Conservation (phyloP, 441 rosid species). For the Adansonia grandidieri region DNA sequence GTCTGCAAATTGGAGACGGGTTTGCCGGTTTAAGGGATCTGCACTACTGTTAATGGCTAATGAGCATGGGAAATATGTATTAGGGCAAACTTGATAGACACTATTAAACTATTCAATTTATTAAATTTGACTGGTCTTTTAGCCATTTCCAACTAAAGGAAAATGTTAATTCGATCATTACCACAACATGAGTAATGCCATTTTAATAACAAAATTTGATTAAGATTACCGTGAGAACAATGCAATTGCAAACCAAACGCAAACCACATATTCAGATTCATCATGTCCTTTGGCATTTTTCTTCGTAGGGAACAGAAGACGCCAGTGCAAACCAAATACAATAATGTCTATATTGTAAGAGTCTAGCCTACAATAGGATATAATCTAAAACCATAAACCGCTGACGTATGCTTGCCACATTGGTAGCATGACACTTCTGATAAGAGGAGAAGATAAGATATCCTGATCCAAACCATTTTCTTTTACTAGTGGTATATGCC, state of each 20-base stretch:
- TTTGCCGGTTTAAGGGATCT: background rate
- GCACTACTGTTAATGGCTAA: background rate
- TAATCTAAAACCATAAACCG: background rate
- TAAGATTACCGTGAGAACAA: conserved; percentile 8
- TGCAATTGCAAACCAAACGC: conserved; percentile 9
- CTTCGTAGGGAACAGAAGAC: background rate
- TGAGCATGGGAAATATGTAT: background rate
- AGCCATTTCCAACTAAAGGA: conserved; percentile 5
- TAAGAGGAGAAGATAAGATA: conserved; percentile 3
- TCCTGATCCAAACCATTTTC: conserved; percentile 5
- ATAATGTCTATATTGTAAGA: conserved; percentile 5
- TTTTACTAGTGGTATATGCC: background rate
- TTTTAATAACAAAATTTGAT: conserved; percentile 2
- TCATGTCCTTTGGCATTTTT: background rate
- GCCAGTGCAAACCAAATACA: background rate
- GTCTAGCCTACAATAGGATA: conserved; percentile 3
- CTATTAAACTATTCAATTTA: conserved; percentile 15
- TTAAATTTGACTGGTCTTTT: conserved; percentile 3
- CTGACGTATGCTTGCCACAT: background rate
- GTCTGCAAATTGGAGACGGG: background rate
- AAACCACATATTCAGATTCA: conserved; percentile 7
- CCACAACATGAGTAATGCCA: background rate
- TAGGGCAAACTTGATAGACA: background rate
- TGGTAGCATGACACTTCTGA: background rate
- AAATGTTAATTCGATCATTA: background rate